Evolutionary conservation across 1,139 yeast genomes (phyloP), one percentile per base, ranked within the genome.

Genomic region (Ogataea hybrid): DNA sequence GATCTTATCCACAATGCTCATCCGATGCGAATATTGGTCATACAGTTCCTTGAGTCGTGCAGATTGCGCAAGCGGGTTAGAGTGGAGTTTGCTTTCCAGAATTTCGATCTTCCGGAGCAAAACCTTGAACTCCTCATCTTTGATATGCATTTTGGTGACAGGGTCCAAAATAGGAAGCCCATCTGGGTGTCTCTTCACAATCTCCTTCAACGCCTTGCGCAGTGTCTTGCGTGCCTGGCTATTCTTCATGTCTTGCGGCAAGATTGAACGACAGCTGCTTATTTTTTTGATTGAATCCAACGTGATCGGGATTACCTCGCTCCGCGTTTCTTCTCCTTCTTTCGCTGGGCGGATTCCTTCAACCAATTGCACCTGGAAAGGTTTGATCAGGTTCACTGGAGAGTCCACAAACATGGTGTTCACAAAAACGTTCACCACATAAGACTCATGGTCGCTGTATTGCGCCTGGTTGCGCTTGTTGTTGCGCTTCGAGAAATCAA

Each of bases 111-210:
- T 92, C 53, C 81, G 76, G 48, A 87, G 64, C 39, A 92, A 68
- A 42, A 74, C 72, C 53, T 71, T 69, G 69, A 94, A 92, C 12
- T 87, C 86, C 1, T 75, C 77, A 37, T 78, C 83, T 23, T 77
- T 79, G 53, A 94, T 90, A 61, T 89, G 87, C 97, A 94, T 92
- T 59, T 85, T 86, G 47, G 80, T 84, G 31, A 92, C 72, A 4
- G 98, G 98, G 62, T 92, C 97, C 64, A 92, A 74, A 39, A 80
- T 62, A 14, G 97, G 96, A 28, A 92, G 72, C 1, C 96, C 96
- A 61, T 88, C 94, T 8, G 95, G 90, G 58, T 89, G 82, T 63
- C 95, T 78, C 52, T 83, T 79, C 28, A 81, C 77, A 47, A 89
- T 85, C 61, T 89, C 97, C 46, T 71, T 75, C 58, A 92, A 70